These are phyloP conservation scores for Globisporangium spiculum DNA, from an alignment of 352 stramenopile genomes.

Conservation along the genomic window DNA sequence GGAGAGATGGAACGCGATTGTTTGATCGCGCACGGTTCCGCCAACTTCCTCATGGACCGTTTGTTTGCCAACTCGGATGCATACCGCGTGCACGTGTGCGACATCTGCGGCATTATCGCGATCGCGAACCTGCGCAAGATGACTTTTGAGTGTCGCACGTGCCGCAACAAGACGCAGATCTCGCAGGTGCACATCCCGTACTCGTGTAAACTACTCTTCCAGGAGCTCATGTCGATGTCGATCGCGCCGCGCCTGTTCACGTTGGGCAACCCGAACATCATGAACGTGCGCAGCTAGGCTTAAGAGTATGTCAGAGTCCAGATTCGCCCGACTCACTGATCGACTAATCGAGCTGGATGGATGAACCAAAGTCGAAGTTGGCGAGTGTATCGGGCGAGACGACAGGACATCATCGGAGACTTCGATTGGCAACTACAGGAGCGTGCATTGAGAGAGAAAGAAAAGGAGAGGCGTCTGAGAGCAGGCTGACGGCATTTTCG, in stretches of 20 bases:
- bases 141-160: slow-evolving; percentile 97
- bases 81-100: slow-evolving; percentile 99
- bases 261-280: slow-evolving; percentile 73
- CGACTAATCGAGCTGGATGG: not conserved
- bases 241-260: slow-evolving; percentile 98
- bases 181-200: slow-evolving; percentile 99
- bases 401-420: no score
- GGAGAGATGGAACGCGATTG: slow-evolving; percentile 99
- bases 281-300: slow-evolving; percentile 35
- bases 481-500: not conserved
- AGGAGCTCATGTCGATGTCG: slow-evolving; percentile 99
- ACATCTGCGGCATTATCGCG: slow-evolving; percentile 98
- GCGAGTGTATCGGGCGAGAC: not conserved
- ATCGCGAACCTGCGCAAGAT: slow-evolving; percentile 99
- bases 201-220: slow-evolving; percentile 99
- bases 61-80: slow-evolving; percentile 99
- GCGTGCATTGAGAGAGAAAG: not conserved
- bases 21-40: slow-evolving; percentile 98
- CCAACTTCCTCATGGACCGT: slow-evolving; percentile 99
- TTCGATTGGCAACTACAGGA: not conserved
- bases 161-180: slow-evolving; percentile 93
- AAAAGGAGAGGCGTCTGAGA: not conserved
- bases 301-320: not conserved
- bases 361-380: not conserved
- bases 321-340: not conserved